These are phyloP conservation scores for Aspergillus novofumigatus DNA, from an alignment of 2,329 filamentous ascomycete species.

Conservation along the genomic window DNA sequence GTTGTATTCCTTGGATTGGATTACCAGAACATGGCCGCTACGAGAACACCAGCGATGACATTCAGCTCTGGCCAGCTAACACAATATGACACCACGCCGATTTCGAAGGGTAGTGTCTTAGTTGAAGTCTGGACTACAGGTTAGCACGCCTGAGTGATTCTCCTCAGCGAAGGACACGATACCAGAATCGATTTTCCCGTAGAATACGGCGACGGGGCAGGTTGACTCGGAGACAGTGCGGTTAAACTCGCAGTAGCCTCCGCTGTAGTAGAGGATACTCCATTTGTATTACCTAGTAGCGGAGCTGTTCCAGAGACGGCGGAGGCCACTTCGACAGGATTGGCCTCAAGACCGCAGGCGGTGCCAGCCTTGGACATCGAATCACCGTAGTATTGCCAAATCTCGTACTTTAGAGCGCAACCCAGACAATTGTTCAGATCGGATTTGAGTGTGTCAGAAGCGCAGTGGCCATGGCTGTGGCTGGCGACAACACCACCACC, in stretches of 20 bases:
- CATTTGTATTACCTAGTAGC: not conserved
- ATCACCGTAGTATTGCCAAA: slow-evolving; percentile 8
- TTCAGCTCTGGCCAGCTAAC: too few relatives aligned
- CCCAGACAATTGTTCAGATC: not conserved
- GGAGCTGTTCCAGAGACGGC: not conserved
- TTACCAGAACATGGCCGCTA: too few relatives aligned
- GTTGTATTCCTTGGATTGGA: too few relatives aligned
- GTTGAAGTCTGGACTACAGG: too few relatives aligned
- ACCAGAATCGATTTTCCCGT: too few relatives aligned
- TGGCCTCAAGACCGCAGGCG: slow-evolving; percentile 3
- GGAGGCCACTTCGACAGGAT: not conserved
- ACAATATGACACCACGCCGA: too few relatives aligned
- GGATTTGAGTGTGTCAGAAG: not conserved
- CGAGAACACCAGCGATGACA: too few relatives aligned
- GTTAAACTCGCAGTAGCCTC: not conserved
- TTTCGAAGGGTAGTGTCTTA: too few relatives aligned
- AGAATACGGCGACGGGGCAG: too few relatives aligned
- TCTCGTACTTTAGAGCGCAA: slow-evolving; percentile 3
- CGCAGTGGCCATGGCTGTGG: slow-evolving; percentile 1
- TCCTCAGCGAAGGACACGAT: too few relatives aligned
- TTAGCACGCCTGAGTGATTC: too few relatives aligned
- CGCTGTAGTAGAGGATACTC: not conserved
- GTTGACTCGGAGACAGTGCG: too few relatives aligned
- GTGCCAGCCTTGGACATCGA: slow-evolving; percentile 3
- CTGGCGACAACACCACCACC: slow-evolving; percentile 3